Conservation (phyloP, 2,329 filamentous ascomycete genomes). For the Periglandula ipomoeae region DNA sequence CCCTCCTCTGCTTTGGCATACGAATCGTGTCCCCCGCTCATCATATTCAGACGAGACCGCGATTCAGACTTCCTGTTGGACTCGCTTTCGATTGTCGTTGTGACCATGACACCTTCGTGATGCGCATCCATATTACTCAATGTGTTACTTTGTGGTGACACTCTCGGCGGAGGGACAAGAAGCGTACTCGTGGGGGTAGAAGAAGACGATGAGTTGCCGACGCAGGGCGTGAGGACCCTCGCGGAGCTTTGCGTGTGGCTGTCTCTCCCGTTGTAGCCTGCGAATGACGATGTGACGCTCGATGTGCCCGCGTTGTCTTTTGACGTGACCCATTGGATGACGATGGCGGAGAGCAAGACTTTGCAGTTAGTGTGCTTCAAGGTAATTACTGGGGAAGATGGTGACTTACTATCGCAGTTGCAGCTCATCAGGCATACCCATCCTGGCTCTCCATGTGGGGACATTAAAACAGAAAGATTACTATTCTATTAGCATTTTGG, state of each 20-base stretch:
- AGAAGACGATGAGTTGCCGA: not conserved
- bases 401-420: constrained; percentile 51
- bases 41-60: not conserved
- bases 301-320: constrained; percentile 31
- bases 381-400: too few relatives aligned
- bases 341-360: constrained; percentile 51
- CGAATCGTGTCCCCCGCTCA: constrained; percentile 1
- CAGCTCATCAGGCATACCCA: constrained; percentile 60
- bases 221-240: constrained; percentile 6
- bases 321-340: constrained; percentile 53
- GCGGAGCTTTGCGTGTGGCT: constrained; percentile 1
- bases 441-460: constrained; percentile 50
- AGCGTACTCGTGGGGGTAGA: not conserved
- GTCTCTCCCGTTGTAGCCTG: constrained; percentile 10
- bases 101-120: constrained; percentile 21
- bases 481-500: constrained; percentile 27
- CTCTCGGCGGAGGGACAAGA: not conserved
- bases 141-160: not conserved
- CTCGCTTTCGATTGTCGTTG: constrained; percentile 28
- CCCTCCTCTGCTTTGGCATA: not conserved
- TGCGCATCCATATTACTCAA: not conserved
- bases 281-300: constrained; percentile 11
- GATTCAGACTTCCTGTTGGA: constrained; percentile 15
- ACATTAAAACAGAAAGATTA: constrained; percentile 50
- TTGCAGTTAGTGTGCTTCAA: too few relatives aligned